Conservation (phyloP, 1,284 basidiomycete species). For the Ustilago loliicola region DNA sequence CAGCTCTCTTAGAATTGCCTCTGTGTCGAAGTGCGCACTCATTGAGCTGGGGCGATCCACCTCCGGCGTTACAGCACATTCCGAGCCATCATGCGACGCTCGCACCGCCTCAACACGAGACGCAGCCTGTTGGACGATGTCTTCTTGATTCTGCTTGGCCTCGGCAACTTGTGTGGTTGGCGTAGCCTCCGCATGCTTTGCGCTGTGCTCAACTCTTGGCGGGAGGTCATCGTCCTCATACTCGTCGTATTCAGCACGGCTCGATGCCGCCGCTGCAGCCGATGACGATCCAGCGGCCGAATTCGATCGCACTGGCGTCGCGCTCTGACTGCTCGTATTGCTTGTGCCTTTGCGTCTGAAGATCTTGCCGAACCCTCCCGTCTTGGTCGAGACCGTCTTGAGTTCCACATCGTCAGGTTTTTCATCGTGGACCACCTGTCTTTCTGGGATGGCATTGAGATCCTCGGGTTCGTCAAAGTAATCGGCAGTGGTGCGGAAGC, state of each 20-base stretch:
- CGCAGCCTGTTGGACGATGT: slow-evolving; percentile 42
- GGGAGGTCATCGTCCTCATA: slow-evolving; percentile 64
- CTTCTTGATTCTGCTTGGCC: slow-evolving; percentile 38
- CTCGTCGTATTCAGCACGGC: slow-evolving; percentile 50
- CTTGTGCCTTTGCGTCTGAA: slow-evolving; percentile 48
- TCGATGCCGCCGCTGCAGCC: slow-evolving; percentile 5
- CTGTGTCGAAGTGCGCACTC: slow-evolving; percentile 58
- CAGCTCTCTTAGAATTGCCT: slow-evolving; percentile 63
- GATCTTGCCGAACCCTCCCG: slow-evolving; percentile 62
- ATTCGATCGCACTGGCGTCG: slow-evolving; percentile 20
- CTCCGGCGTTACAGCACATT: slow-evolving; percentile 44
- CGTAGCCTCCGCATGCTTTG: not conserved
- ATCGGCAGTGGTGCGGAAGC: slow-evolving; percentile 68
- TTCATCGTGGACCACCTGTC: slow-evolving; percentile 56
- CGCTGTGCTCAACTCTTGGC: slow-evolving; percentile 40
- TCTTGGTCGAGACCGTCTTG: slow-evolving; percentile 53
- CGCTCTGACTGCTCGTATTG: slow-evolving; percentile 18
- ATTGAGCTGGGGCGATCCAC: slow-evolving; percentile 36
- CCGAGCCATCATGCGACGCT: slow-evolving; percentile 28
- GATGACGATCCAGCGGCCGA: slow-evolving; percentile 20
- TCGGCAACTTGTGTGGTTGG: slow-evolving; percentile 19
- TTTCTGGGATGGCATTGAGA: slow-evolving; percentile 63
- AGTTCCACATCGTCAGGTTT: slow-evolving; percentile 38
- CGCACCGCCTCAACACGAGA: slow-evolving; percentile 42
- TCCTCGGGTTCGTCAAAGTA: slow-evolving; percentile 71